Percentiles rank a stretch among this genome's conserved stretches.
phyloP scores from a whole-genome alignment of 495 filamentous ascomycete genomes.

The Corynascus novoguineensis region DNA sequence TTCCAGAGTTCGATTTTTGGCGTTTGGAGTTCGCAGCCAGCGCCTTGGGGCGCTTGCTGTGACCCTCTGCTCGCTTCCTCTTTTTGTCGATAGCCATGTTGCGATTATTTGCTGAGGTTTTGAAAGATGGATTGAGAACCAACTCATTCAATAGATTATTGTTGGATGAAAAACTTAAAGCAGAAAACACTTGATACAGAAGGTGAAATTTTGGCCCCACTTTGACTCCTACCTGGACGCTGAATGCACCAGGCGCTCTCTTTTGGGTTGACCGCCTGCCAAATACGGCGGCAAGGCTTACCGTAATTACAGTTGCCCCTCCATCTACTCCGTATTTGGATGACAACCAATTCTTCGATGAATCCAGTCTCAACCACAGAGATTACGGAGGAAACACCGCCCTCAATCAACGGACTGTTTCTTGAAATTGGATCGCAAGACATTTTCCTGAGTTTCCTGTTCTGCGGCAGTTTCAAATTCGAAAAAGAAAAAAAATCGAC shows the following conservation, averaged over 20 bases:
- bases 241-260: background rate
- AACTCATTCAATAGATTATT: background rate
- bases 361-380: background rate
- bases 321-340: background rate
- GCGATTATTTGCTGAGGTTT: constrained; percentile 8
- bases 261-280: background rate
- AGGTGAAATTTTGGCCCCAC: constrained; percentile 27
- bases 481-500: too few species aligned
- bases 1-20: constrained; percentile 36
- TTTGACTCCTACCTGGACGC: background rate
- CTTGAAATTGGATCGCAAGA: too few species aligned
- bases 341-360: background rate
- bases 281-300: background rate
- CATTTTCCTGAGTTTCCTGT: too few species aligned
- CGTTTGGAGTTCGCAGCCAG: constrained; percentile 38
- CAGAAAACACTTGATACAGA: constrained; percentile 4
- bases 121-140: background rate
- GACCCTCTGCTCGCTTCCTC: constrained; percentile 38
- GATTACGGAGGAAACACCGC: too few species aligned
- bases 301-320: constrained; percentile 5
- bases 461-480: too few species aligned
- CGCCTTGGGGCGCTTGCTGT: constrained; percentile 31
- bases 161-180: constrained; percentile 6
- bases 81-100: constrained; percentile 39
- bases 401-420: too few species aligned